A percentile compares a stretch with the other conserved stretches of the same genome.
phyloP scores from a whole-genome alignment of 83 land plant genomes.

The Thuja plicata region DNA sequence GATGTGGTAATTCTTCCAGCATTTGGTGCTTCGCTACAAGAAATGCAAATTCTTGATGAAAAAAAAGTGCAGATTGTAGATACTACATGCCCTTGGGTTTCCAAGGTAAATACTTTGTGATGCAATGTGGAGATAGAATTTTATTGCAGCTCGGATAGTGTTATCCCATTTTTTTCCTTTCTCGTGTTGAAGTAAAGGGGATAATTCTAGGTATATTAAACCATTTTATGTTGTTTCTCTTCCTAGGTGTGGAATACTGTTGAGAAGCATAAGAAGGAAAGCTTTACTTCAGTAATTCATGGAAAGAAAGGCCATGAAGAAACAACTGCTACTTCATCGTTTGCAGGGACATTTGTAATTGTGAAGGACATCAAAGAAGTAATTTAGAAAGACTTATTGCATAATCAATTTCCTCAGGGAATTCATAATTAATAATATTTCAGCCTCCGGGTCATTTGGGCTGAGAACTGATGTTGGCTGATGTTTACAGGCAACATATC shows the following conservation, averaged over 20 bases:
- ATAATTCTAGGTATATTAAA: neutral
- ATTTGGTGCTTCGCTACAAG: constrained; percentile 49
- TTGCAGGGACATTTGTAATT: constrained; percentile 84
- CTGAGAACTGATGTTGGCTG: no score
- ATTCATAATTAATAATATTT: neutral
- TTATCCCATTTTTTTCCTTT: neutral
- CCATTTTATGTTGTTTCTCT: neutral
- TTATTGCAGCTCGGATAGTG: neutral
- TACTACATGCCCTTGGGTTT: constrained; percentile 59
- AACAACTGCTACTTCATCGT: constrained; percentile 92
- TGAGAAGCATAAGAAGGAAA: constrained; percentile 92
- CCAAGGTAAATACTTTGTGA: constrained; percentile 31
- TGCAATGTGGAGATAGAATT: neutral
- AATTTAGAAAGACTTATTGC: neutral
- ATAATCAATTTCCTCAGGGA: no score
- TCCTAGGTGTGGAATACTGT: constrained; percentile 92
- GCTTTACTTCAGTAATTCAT: constrained; percentile 92
- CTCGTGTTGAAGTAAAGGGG: neutral
- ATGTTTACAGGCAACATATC: constrained; percentile 73
- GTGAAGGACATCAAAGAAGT: constrained; percentile 92
- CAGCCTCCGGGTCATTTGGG: no score
- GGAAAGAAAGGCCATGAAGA: constrained; percentile 96
- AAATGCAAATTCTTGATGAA: constrained; percentile 45
- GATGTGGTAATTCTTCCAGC: constrained; percentile 56
- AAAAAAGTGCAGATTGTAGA: constrained; percentile 48